Evolutionary conservation across 805 yeast genomes (phyloP), one percentile per base, ranked within the genome.

Genomic region (Pichia phayaonensis): DNA sequence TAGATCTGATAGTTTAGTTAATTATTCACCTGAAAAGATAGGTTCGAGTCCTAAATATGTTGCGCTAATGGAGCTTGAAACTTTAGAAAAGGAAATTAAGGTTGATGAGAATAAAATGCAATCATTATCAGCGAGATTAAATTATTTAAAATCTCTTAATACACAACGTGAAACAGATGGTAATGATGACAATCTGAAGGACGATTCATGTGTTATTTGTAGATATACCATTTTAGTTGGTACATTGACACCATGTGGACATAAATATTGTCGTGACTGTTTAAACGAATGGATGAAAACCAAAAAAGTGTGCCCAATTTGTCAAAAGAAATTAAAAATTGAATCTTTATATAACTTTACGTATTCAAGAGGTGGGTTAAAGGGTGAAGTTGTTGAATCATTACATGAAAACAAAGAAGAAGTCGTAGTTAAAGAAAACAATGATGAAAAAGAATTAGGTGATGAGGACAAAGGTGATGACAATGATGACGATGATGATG

Each of bases 201-300:
- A 72, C 11, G 62, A 74, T 48, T 66, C 75, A 20, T 94, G 99
- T 65, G 76, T 83, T 31, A 90, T 94, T 53, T 94, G 99, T 63
- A 79, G 85, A 21, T 75, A 81, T 4, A 63, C 77, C 1, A 87
- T 90, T 46, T 71, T 77, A 3, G 72, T 81, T 40, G 99, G 99
- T 0, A 76, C 94, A 0, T 70, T 94, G 50, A 84, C 96, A 0
- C 81, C 81, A 11, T 94, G 99, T 73, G 98, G 98, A 0, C 99
- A 94, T 66, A 82, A 81, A 57, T 94, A 85, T 62, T 94, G 99
- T 63, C 77, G 80, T 51, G 86, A 79, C 1, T 94, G 99, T 64
- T 71, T 94, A 38, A 74, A 69, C 20, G 81, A 74, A 49, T 94
- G 99, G 99, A 57, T 57, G 52, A 67, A 66, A 21, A 71, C 70